Conservation (phyloP, 2,329 filamentous ascomycete species). For the Arthroderma sp. region DNA sequence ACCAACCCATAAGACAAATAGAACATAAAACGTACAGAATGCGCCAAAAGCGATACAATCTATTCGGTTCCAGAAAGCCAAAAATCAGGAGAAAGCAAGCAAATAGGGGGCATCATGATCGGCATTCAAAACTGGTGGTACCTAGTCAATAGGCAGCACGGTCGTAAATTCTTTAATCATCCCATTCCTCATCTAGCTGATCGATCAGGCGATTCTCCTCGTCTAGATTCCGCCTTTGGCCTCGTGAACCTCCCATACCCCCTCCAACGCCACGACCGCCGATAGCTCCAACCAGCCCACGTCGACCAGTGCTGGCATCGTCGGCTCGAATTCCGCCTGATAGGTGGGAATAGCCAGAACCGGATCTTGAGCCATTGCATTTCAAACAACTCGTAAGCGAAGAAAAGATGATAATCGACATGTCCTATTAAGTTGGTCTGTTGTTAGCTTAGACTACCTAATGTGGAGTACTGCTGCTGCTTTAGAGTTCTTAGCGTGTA, state of each 20-base stretch:
- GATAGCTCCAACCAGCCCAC: conserved; percentile 24
- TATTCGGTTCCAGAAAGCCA: no score
- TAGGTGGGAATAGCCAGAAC: conserved; percentile 23
- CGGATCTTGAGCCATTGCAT: conserved; percentile 18
- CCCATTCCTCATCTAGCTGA: conserved; percentile 94
- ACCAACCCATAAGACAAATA: no score
- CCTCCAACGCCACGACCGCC: conserved; percentile 17
- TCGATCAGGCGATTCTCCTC: conserved; percentile 92
- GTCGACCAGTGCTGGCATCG: conserved; percentile 11
- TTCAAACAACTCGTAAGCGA: conserved; percentile 30
- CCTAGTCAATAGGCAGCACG: no score
- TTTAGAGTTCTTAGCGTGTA: no score
- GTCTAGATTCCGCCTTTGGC: conserved; percentile 40
- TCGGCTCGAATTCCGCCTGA: conserved; percentile 11
- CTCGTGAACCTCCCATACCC: conserved; percentile 28
- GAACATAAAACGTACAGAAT: no score
- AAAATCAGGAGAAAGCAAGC: no score
- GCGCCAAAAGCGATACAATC: no score
- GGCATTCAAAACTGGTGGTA: no score
- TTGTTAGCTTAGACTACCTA: neutral
- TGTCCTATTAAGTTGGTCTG: conserved; percentile 25
- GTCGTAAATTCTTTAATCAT: conserved; percentile 40
- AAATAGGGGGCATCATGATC: no score
- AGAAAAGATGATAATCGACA: conserved; percentile 34
- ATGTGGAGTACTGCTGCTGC: no score